A percentile compares a stretch with the other conserved stretches of the same genome.
Conservation (phyloP, 1,284 basidiomycete genomes). For the Leccinum variabile region DNA sequence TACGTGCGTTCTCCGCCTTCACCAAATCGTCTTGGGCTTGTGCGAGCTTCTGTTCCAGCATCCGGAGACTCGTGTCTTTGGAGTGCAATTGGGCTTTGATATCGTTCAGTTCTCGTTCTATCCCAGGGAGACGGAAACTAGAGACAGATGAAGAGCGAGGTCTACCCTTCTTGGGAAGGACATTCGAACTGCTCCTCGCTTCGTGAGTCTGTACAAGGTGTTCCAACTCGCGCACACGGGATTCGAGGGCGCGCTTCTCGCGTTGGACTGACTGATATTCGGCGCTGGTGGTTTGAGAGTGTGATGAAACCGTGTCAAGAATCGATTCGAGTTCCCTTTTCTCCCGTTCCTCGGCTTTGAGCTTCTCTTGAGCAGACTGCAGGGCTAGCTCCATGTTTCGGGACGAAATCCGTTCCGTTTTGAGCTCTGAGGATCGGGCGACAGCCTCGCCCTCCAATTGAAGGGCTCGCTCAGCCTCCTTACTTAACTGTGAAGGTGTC, state of each 20-base stretch:
- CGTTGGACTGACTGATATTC: constrained; percentile 48
- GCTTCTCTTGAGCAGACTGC: constrained; percentile 46
- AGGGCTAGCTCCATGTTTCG: constrained; percentile 57
- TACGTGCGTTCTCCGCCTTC: constrained; percentile 58
- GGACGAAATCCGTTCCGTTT: constrained; percentile 52
- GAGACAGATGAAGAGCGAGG: constrained; percentile 50
- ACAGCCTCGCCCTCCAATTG: constrained; percentile 53
- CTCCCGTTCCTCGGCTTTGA: constrained; percentile 51
- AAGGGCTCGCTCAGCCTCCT: constrained; percentile 56
- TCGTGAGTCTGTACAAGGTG: constrained; percentile 40
- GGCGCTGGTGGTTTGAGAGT: constrained; percentile 48
- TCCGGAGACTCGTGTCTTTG: constrained; percentile 45
- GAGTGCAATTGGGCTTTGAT: constrained; percentile 41
- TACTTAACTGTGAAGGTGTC: constrained; percentile 46
- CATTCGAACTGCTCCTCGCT: constrained; percentile 32
- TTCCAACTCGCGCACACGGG: constrained; percentile 57
- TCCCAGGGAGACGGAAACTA: constrained; percentile 44
- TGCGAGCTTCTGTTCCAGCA: constrained; percentile 46
- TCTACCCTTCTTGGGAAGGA: constrained; percentile 36
- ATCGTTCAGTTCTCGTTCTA: constrained; percentile 58
- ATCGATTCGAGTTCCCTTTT: constrained; percentile 55
- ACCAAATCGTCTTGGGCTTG: constrained; percentile 50
- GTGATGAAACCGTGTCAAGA: constrained; percentile 55
- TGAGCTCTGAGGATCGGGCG: constrained; percentile 51
- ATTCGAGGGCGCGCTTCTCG: constrained; percentile 55